Evolutionary conservation across 345 rosid genomes (phyloP), one percentile per base, ranked within the genome.

Genomic region (thale cress (Arabidopsis thaliana)): DNA sequence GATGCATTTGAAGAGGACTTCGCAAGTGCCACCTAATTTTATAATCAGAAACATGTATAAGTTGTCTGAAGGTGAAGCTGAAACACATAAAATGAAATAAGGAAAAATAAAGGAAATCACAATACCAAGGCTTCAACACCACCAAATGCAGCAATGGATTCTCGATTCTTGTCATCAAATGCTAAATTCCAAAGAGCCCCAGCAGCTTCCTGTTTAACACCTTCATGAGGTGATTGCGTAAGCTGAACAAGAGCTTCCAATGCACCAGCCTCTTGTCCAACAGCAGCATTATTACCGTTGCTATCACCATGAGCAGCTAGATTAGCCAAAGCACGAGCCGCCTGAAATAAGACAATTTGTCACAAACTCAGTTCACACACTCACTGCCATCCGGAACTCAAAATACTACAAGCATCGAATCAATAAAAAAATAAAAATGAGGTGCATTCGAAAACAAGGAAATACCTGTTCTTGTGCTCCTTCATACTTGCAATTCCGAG

Each of bases 231-330:
- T 14, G 96, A 91, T 32, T 83, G 82, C 6, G 94, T 89, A 41
- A 93, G 94, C 58, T 86, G 88, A 70, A 93, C 93, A 73, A 93
- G 88, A 50, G 91, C 89, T 77, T 91, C 94, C 34, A 93, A 83
- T 69, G 93, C 97, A 80, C 93, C 96, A 49, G 81, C 82, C 81
- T 87, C 98, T 85, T 85, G 89, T 69, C 98, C 97, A 72, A 93
- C 91, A 55, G 87, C 89, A 76, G 94, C 86, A 85, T 86, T 89
- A 69, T 89, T 91, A 38, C 80, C 80, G 67, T 93, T 93, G 82
- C 89, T 89, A 82, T 87, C 96, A 81, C 93, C 93, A 83, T 93
- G 96, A 84, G 97, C 93, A 83, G 97, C 96, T 80, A 93, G 73
- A 82, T 93, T 93, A 67, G 93, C 91, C 81, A 93, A 85, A 45